Evolutionary conservation across 441 rosid species (phyloP), one percentile per base, ranked within the genome.

Genomic region (Erodium chrysanthum): DNA sequence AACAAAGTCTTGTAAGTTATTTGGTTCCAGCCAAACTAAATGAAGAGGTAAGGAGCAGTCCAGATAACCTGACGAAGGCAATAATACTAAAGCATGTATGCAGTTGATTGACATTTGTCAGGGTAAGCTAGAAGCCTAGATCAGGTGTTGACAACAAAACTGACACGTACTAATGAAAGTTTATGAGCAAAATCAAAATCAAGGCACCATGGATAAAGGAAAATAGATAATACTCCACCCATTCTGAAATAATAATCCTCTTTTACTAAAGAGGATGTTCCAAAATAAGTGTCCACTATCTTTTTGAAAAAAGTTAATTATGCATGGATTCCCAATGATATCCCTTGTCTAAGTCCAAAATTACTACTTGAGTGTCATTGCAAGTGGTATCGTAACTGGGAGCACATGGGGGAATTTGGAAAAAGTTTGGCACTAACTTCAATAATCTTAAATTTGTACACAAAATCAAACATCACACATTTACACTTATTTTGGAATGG

Each of bases 71-170:
- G 27, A 22, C 5, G 21, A 56, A 22, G 21, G 62, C 29, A 56
- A 59, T 33, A 22, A 59, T 23, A 11, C 29, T 59, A 59, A 59
- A 59, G 63, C 63, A 59, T 59, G 63, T 9, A 59, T 11, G 31
- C 31, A 23, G 17, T 11, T 18, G 22, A 18, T 52, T 52, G 59
- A 52, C 31, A 59, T 23, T 22, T 59, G 63, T 4, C 14, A 22
- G 2, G 63, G 33, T 59, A 59, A 23, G 33, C 62, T 59, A 11
- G 63, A 59, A 59, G 12, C 15, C 62, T 59, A 11, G 63, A 59
- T 59, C 31, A 56, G 29, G 27, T 20, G 29, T 54, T 54, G 21
- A 10, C 62, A 2, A 21, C 2, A 10, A 56, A 22, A 33, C 9
- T 54, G 60, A 7, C 10, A 54, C 7, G 11, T 18, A 54, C 60